Evolutionary conservation across 2,329 filamentous ascomycete genomes (phyloP), one percentile per base, ranked within the genome.

Genomic region (Rutstroemia sydowiana): DNA sequence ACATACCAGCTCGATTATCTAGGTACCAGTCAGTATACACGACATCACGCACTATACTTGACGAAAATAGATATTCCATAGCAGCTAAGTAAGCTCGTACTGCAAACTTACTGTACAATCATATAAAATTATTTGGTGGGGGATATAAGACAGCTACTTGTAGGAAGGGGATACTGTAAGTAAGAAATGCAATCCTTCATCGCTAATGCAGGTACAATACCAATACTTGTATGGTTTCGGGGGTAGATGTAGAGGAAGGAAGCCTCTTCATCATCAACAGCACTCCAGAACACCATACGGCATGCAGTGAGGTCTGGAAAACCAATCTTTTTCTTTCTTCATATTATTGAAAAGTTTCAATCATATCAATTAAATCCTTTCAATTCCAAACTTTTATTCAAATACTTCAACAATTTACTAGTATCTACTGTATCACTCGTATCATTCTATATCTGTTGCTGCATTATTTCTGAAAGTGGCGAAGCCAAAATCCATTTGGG

Each of bases 151-250:
- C n/a, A n/a, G 23, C 23, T 26, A 4, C 8, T 4, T 26, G 4
- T 26, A 26, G 23, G 23, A 26, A 26, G 8, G 23, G 23, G 8
- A 26, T 4, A 26, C n/a, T 26, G 8, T 26, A 8, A 26, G 23
- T n/a, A n/a, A n/a, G 8, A 26, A 8, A 26, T 4, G 23, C 8
- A 26, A 26, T 51, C 26, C 41, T 20, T 49, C 40, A 20, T 50
- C 21, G 28, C 39, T 30, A 45, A 51, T 51, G 48, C 48, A 45
- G 48, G 48, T 45, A 51, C 48, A 21, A 14, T 32, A 32, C 30
- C 7, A 7, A 32, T 13, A 32, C 30, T 7, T 7, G 13, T 13
- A 13, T 7, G 21, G 20, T 14, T 21, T 21, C 7, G 13, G 14
- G 14, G 4, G 32, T 41, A 18, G n/a, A n/a, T n/a, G n/a, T n/a